Evolutionary conservation across 2,329 filamentous ascomycete genomes (phyloP), one percentile per base, ranked within the genome.

Genomic region (Ascochyta viciae-villosae): DNA sequence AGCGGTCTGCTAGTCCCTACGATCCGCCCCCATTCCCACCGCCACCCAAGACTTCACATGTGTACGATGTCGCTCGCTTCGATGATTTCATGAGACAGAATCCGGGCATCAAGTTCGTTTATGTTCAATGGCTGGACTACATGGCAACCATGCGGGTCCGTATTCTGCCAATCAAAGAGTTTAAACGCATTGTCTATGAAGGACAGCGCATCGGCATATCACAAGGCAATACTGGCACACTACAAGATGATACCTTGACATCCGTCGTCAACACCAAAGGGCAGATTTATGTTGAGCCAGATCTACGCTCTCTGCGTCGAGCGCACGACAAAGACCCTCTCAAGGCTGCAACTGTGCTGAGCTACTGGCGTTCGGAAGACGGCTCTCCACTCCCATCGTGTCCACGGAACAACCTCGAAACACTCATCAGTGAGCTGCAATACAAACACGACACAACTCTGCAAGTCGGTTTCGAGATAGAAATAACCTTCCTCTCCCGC

Each of bases 381-480:
- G 85, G 85, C 1, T 75, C 78, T 0, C 70, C 76, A 0, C 77
- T 86, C 1, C 58, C 73, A 9, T 75, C 87, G 0, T 96, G 91
- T 64, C 90, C 91, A 0, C 83, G 78, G 43, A 66, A 67, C 37
- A 71, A 64, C 37, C 71, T 80, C n/a, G 66, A 76, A 33, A 78
- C 75, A 3, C 78, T 87, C 0, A 68, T 88, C 1, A 77, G 82
- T 0, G 75, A 77, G 6, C 83, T 89, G 0, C 76, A 81, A 10
- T 64, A 75, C 2, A 78, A 84, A 6, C 74, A 81, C 34, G 79
- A 81, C 1, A 78, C 91, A 2, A 74, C 80, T 3, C 85, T 92
- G 43, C 79, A 88, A 0, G 75, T 92, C 15, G 92, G 91, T 0
- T 96, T 95, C 62, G 92, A 96, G 73, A 86, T 96, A 37, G 91